Evolutionary conservation across 106 monocot genomes (phyloP).

Genomic region (Dendrobium chrysotoxum): DNA sequence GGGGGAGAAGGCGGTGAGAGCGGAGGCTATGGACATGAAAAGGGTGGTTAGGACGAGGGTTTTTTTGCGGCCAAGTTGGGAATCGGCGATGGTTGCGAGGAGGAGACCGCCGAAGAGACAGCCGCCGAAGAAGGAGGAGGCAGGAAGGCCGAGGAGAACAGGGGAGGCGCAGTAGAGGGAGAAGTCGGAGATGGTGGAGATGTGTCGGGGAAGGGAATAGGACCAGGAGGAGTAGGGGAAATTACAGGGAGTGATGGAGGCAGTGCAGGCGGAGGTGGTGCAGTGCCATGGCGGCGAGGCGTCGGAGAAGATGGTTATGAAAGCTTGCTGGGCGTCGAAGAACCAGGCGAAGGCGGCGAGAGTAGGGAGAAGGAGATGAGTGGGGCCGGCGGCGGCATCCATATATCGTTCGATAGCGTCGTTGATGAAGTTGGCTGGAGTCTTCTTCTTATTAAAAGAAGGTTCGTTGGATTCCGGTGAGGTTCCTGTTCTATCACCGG

Average conservation of each 20-base stretch:
- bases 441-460: too few species aligned
- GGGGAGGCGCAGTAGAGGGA: constrained; percentile 14
- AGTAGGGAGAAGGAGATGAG: constrained; percentile 18
- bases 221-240: constrained; percentile 28
- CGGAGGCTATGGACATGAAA: constrained; percentile 11
- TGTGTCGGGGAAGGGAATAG: constrained; percentile 21
- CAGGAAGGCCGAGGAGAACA: constrained; percentile 11
- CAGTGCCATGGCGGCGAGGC: constrained; percentile 52
- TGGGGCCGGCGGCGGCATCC: neutral
- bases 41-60: constrained; percentile 28
- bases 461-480: too few species aligned
- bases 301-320: constrained; percentile 70
- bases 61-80: constrained; percentile 33
- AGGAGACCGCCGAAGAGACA: constrained; percentile 33
- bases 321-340: constrained; percentile 24
- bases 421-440: constrained; percentile 1
- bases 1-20: constrained; percentile 14
- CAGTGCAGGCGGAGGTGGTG: neutral
- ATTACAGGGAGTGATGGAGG: constrained; percentile 27
- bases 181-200: constrained; percentile 23
- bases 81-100: constrained; percentile 17
- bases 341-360: constrained; percentile 15
- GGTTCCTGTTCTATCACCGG: too few species aligned
- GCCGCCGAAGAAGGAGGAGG: constrained; percentile 30
- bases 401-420: constrained; percentile 9